These are phyloP conservation scores for Colletotrichum scovillei DNA, from an alignment of 2,329 filamentous ascomycete genomes.

Conservation along the genomic window DNA sequence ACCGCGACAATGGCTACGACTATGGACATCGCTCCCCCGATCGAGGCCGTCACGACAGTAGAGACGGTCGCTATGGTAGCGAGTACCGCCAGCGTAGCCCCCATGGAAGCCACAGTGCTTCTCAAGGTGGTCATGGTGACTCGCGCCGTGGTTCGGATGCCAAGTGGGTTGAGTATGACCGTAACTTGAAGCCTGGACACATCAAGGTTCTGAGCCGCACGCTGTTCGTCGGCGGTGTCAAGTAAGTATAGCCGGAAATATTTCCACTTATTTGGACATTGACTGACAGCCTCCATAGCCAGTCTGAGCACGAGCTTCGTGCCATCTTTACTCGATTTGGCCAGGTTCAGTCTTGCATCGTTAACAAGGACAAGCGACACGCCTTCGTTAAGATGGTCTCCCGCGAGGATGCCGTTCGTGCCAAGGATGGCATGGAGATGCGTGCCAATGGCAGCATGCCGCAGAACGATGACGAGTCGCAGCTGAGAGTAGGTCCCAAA, in stretches of 20 bases:
- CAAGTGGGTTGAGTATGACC: conserved; percentile 87
- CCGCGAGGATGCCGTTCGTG: conserved; percentile 83
- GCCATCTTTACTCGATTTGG: conserved; percentile 85
- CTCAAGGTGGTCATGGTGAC: conserved; percentile 60
- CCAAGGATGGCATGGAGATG: conserved; percentile 89
- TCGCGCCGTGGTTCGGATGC: conserved; percentile 52
- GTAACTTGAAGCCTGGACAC: conserved; percentile 75
- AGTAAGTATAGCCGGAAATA: conserved; percentile 63
- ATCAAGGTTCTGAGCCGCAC: conserved; percentile 97
- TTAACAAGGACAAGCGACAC: conserved; percentile 97
- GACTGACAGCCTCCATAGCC: conserved; percentile 57
- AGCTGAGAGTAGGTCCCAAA: conserved; percentile 70
- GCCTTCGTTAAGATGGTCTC: conserved; percentile 99
- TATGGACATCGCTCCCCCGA: conserved; percentile 78
- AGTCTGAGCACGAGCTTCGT: conserved; percentile 84
- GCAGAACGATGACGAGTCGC: not conserved
- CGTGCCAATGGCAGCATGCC: conserved; percentile 61
- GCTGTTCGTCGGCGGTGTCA: conserved; percentile 95
- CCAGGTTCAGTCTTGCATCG: conserved; percentile 94
- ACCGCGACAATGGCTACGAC: conserved; percentile 75
- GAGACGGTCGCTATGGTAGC: conserved; percentile 64
- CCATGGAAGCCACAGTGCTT: conserved; percentile 67
- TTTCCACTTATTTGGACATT: conserved; percentile 5
- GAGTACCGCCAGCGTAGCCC: conserved; percentile 93
- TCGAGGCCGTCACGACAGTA: conserved; percentile 67